A percentile compares a stretch with the other conserved stretches of the same genome.
These are phyloP conservation scores for Cyberlindnera samutprakarnensis DNA, from an alignment of 805 yeast genomes.

Conservation along the genomic window DNA sequence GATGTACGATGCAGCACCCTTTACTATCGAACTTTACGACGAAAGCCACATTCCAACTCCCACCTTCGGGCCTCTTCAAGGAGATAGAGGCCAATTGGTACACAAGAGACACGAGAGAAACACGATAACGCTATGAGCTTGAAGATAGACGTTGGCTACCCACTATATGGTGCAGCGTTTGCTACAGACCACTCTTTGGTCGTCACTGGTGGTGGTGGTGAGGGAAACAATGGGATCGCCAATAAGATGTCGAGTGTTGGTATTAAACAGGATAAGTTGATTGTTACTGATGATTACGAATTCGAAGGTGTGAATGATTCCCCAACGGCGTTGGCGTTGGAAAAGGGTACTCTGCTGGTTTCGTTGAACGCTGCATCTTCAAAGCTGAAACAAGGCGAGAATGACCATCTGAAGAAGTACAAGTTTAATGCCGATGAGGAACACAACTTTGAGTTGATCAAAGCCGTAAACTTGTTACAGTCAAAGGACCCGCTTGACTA, in stretches of 20 bases:
- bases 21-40: too few relatives aligned
- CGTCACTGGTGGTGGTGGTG: conserved; percentile 94
- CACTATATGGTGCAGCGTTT: conserved; percentile 75
- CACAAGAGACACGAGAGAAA: too few relatives aligned
- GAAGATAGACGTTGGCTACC: conserved; percentile 37
- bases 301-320: conserved; percentile 67
- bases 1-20: too few relatives aligned
- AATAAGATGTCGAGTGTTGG: conserved; percentile 69
- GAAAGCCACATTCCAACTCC: too few relatives aligned
- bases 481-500: conserved; percentile 46
- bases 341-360: conserved; percentile 41
- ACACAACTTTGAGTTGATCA: conserved; percentile 50
- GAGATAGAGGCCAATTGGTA: too few relatives aligned
- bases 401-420: conserved; percentile 68
- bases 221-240: conserved; percentile 82
- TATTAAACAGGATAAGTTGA: conserved; percentile 37
- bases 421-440: conserved; percentile 27
- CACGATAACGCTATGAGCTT: neutral
- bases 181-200: conserved; percentile 51
- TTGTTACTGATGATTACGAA: conserved; percentile 55
- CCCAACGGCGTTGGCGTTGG: conserved; percentile 74
- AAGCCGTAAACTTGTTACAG: conserved; percentile 49
- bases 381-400: conserved; percentile 50
- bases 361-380: conserved; percentile 71
- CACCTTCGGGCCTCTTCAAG: too few relatives aligned